A percentile compares a stretch with the other conserved stretches of the same genome.
These are phyloP conservation scores for Beauveria scarabaeidicola DNA, from an alignment of 2,329 filamentous ascomycete species.

Conservation along the genomic window DNA sequence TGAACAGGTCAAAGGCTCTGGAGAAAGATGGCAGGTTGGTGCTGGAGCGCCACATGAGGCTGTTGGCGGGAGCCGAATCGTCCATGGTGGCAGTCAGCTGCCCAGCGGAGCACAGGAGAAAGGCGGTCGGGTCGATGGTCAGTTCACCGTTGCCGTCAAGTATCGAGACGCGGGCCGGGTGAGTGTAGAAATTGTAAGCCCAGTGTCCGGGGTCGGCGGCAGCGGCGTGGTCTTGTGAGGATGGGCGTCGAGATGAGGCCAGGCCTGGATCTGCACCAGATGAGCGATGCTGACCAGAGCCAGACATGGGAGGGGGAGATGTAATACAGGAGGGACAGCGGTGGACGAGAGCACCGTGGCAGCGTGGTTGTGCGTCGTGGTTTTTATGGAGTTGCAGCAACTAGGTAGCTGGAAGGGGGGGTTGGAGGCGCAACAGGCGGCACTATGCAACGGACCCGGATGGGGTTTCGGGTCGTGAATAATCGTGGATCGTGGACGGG, in stretches of 20 bases:
- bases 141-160: constrained; percentile 39
- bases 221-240: neutral
- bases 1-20: constrained; percentile 44
- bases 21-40: constrained; percentile 38
- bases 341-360: neutral
- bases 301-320: neutral
- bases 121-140: constrained; percentile 22
- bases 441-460: neutral
- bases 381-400: neutral
- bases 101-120: constrained; percentile 13
- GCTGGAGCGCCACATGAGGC: constrained; percentile 17
- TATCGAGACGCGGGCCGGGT: constrained; percentile 31
- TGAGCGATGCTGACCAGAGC: constrained; percentile 3
- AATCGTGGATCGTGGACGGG: neutral
- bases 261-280: constrained; percentile 1
- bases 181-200: constrained; percentile 38
- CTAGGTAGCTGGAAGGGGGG: neutral
- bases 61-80: constrained; percentile 16
- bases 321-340: neutral
- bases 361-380: neutral
- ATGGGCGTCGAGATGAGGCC: neutral
- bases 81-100: constrained; percentile 14
- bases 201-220: constrained; percentile 28
- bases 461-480: neutral
- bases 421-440: neutral